phyloP scores from a whole-genome alignment of 176 grass and related monocot species.

The Aegilops bicornis region DNA sequence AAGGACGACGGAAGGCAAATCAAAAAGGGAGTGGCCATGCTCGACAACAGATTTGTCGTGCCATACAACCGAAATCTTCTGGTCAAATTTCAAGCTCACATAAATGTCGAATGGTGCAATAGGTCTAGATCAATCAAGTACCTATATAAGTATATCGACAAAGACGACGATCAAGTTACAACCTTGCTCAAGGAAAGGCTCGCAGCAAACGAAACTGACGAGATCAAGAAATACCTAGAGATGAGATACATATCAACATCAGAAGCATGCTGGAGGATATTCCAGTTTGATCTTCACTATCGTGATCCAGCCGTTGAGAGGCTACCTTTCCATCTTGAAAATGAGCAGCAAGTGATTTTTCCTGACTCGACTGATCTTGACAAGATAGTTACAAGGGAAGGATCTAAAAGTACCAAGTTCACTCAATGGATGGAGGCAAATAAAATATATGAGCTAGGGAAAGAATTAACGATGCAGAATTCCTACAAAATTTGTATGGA shows the following conservation, averaged over 20 bases:
- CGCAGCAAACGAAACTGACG: background rate
- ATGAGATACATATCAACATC: background rate
- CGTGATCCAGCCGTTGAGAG: background rate
- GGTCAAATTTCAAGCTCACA: constrained; percentile 15
- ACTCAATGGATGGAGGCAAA: constrained; percentile 13
- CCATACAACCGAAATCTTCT: background rate
- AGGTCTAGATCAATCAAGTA: constrained; percentile 29
- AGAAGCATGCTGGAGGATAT: constrained; percentile 15
- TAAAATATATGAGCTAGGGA: background rate
- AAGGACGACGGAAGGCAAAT: background rate
- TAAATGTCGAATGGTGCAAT: constrained; percentile 29
- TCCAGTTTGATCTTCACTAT: constrained; percentile 22
- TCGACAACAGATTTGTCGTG: no score
- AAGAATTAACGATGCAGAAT: background rate
- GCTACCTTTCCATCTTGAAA: background rate
- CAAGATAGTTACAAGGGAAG: background rate
- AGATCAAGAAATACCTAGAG: constrained; percentile 19
- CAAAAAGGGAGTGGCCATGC: background rate
- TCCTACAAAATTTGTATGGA: background rate
- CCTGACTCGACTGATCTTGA: background rate
- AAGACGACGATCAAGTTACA: background rate
- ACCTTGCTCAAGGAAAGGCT: background rate
- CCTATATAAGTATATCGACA: constrained; percentile 25
- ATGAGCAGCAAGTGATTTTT: background rate
- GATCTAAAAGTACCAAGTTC: background rate